Evolutionary conservation across 768 basidiomycete genomes (phyloP), one percentile per base, ranked within the genome.

Genomic region (Amanita muscaria): DNA sequence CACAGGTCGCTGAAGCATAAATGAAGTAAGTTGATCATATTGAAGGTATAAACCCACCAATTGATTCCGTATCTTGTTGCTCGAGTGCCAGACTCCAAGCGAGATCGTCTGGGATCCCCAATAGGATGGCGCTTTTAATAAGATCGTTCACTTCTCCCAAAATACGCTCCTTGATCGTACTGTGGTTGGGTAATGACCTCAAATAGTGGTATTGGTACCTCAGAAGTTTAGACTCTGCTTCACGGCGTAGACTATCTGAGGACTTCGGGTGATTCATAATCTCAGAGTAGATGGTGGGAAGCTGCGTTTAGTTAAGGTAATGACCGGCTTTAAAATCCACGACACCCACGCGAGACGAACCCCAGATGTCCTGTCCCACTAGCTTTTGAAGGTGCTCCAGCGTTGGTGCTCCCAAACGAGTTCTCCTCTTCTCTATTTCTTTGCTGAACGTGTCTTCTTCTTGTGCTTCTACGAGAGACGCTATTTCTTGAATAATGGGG

Each of bases 61-160:
- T 67, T 4, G 69, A 69, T 21, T 77, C 78, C 30, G 66, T 72
- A 57, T 98, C 83, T 44, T 67, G 75, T 49, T 77, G 73, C 55
- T 98, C 89, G 34, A 97, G 67, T 49, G 72, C 79, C 3, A 85
- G 59, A 21, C 64, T 69, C 94, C 96, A 99, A 1, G 87, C 90
- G 19, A 82, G 58, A 55, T 88, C 83, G 53, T 96, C 84, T 0
- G 79, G 75, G 7, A 92, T 74, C 12, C 71, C 68, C 15, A 99
- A 67, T 5, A 94, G 62, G 2, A 96, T 74, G 23, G 80, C 76
- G 2, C 91, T 92, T 12, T 76, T 67, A 2, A 88, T 72, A 24
- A 96, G 64, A 14, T 77, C 76, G 32, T 88, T 77, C 9, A 96
- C 67, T 51, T 88, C 80, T 7, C 59, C 55, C n/a, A 77, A 64